phyloP scores from a whole-genome alignment of 2,329 filamentous ascomycete genomes.

The Elsinoe arachidis region DNA sequence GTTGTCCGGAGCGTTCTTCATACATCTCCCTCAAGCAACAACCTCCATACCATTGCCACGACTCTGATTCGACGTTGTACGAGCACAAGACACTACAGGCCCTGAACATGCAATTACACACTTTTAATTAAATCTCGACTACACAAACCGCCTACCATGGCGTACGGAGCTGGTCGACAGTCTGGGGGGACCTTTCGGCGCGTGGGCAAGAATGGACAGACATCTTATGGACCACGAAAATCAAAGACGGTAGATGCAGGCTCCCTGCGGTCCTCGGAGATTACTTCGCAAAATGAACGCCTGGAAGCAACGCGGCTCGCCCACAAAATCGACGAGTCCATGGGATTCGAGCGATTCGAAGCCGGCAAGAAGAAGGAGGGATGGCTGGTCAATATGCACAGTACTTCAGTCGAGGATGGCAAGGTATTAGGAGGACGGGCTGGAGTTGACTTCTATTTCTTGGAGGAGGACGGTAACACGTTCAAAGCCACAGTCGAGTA shows the following conservation, averaged over 20 bases:
- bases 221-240: slow-evolving; percentile 46
- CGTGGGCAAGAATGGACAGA: slow-evolving; percentile 40
- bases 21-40: background rate
- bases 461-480: slow-evolving; percentile 75
- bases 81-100: background rate
- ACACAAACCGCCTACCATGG: slow-evolving; percentile 30
- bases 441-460: slow-evolving; percentile 94
- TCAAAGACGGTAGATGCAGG: slow-evolving; percentile 73
- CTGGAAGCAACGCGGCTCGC: slow-evolving; percentile 76
- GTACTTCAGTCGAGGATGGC: slow-evolving; percentile 76
- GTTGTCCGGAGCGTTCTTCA: background rate
- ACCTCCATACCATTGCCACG: background rate
- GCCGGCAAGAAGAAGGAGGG: slow-evolving; percentile 75
- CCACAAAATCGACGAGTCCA: slow-evolving; percentile 83
- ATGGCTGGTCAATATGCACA: slow-evolving; percentile 93
- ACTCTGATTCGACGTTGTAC: background rate
- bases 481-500: slow-evolving; percentile 97
- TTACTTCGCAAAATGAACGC: slow-evolving; percentile 86
- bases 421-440: slow-evolving; percentile 75
- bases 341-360: slow-evolving; percentile 91
- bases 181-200: slow-evolving; percentile 32
- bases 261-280: slow-evolving; percentile 65
- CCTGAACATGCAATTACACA: background rate
- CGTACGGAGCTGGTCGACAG: slow-evolving; percentile 34
- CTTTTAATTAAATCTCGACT: background rate